phyloP scores from a whole-genome alignment of 2,329 filamentous ascomycete genomes.

The Ophiobolus disseminans region DNA sequence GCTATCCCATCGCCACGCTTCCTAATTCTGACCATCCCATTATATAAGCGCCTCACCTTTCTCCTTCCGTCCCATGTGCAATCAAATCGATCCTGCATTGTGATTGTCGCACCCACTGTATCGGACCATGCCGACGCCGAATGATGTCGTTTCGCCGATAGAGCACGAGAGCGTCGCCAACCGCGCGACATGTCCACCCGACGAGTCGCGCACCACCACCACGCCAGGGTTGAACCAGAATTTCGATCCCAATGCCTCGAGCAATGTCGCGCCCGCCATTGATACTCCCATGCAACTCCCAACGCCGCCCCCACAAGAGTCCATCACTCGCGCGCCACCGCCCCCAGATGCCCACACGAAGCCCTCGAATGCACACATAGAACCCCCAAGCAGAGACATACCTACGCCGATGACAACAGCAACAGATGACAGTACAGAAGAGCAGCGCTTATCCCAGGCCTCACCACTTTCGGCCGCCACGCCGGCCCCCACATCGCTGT shows the following conservation, averaged over 20 bases:
- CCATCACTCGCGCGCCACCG: slow-evolving; percentile 23
- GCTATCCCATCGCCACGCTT: slow-evolving; percentile 18
- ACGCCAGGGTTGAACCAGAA: slow-evolving; percentile 42
- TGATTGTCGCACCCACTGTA: slow-evolving; percentile 35
- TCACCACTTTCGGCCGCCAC: slow-evolving; percentile 40
- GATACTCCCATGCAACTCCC: slow-evolving; percentile 41
- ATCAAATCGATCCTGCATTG: slow-evolving; percentile 18
- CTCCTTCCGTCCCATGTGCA: slow-evolving; percentile 27
- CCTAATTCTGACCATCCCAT: slow-evolving; percentile 11
- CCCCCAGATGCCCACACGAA: slow-evolving; percentile 36
- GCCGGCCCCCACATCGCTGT: slow-evolving; percentile 30
- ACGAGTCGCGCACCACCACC: slow-evolving; percentile 43
- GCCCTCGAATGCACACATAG: slow-evolving; percentile 39
- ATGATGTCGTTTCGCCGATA: slow-evolving; percentile 49
- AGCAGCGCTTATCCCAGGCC: slow-evolving; percentile 42
- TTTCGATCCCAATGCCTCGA: slow-evolving; percentile 19
- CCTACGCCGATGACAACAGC: slow-evolving; percentile 49
- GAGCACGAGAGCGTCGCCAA: slow-evolving; percentile 53
- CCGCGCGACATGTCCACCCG: slow-evolving; percentile 60
- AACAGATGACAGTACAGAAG: slow-evolving; percentile 43
- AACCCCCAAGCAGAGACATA: slow-evolving; percentile 44
- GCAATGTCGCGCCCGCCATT: slow-evolving; percentile 22
- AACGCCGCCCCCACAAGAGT: slow-evolving; percentile 44
- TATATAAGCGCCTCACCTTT: slow-evolving; percentile 13
- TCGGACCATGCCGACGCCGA: slow-evolving; percentile 59